Percentiles rank a stretch among this genome's conserved stretches.
Evolutionary conservation across 2,329 filamentous ascomycete species (phyloP).

Genomic region (Penicillium sp.): DNA sequence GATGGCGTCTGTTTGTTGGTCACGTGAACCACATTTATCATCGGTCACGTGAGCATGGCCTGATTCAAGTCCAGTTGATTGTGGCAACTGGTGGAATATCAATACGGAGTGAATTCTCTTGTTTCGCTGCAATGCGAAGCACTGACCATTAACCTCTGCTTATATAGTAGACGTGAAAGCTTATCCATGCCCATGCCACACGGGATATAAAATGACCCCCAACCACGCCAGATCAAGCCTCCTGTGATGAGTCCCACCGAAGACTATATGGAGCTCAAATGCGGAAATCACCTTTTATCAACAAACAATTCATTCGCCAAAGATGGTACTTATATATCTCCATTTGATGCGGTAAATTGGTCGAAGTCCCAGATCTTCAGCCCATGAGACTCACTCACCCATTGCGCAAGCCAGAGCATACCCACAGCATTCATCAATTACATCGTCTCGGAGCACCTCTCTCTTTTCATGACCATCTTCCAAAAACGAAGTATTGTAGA

Average conservation of each 20-base stretch:
- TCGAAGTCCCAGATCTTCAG: conserved; percentile 4
- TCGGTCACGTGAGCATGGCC: background rate
- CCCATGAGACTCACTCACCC: conserved; percentile 32
- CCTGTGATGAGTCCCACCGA: no score
- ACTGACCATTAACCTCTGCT: background rate
- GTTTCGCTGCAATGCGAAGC: background rate
- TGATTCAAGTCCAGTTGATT: background rate
- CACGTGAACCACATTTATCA: conserved; percentile 1
- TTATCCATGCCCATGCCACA: no score
- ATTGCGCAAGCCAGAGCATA: conserved; percentile 29
- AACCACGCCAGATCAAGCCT: no score
- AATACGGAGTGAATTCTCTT: background rate
- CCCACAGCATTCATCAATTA: conserved; percentile 35
- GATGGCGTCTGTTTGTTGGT: conserved; percentile 13
- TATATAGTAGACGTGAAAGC: background rate
- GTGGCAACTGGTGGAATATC: background rate
- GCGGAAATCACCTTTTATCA: no score
- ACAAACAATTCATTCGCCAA: background rate
- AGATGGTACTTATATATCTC: no score
- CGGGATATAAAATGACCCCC: no score
- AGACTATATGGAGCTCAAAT: no score
- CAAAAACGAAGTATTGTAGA: conserved; percentile 26
- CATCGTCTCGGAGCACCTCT: conserved; percentile 31
- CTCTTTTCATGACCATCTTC: conserved; percentile 29
- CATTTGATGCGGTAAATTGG: background rate